These are phyloP conservation scores for Backusella tuberculispora DNA, from an alignment of 192 early-diverging fungal genomes.

Conservation along the genomic window DNA sequence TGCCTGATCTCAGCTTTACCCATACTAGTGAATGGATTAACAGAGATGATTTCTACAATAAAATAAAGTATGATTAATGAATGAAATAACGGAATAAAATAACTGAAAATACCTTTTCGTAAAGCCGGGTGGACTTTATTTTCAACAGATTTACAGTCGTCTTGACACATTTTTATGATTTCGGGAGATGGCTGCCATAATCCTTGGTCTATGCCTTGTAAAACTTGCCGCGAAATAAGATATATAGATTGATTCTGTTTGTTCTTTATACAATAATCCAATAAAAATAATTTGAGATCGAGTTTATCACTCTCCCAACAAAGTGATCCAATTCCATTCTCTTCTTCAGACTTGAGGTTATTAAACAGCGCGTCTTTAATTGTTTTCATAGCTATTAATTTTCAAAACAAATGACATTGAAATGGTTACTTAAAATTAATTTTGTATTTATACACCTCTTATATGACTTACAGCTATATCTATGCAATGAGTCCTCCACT, in stretches of 20 bases:
- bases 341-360: neutral
- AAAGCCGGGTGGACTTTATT: neutral
- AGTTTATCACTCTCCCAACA: neutral
- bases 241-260: neutral
- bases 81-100: neutral
- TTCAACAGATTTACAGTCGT: slow-evolving; percentile 1
- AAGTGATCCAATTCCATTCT: neutral
- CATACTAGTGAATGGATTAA: neutral
- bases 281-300: neutral
- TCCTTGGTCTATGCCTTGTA: neutral
- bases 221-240: neutral
- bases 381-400: neutral
- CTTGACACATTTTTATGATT: neutral
- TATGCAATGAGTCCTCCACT: neutral
- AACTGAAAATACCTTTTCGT: neutral
- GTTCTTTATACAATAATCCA: neutral
- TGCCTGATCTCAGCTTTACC: neutral
- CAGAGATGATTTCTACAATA: neutral
- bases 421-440: neutral
- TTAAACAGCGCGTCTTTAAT: neutral
- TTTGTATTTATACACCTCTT: neutral
- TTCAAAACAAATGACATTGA: neutral
- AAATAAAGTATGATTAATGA: neutral
- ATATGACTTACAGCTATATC: neutral
- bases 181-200: neutral